Evolutionary conservation across 2,329 filamentous ascomycete species (phyloP).

Genomic region (Sphaceloma murrayae): DNA sequence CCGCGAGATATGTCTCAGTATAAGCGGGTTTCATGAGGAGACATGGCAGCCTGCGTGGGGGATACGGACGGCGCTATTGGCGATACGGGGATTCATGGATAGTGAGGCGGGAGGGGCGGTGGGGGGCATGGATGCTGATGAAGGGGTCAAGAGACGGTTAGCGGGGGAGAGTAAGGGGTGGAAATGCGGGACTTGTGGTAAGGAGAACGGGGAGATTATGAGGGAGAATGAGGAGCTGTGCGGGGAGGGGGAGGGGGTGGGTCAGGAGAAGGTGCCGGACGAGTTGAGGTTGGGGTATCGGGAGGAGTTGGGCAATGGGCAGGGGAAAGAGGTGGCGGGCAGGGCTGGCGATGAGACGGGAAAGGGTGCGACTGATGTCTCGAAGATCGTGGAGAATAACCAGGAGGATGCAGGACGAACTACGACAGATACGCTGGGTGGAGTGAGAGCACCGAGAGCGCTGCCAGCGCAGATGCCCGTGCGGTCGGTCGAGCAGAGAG

Average conservation of each 20-base stretch:
- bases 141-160: conserved; percentile 56
- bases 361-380: not conserved
- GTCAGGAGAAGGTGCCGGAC: conserved; percentile 41
- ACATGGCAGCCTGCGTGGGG: conserved; percentile 99
- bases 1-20: conserved; percentile 90
- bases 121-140: conserved; percentile 72
- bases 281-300: conserved; percentile 59
- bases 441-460: not conserved
- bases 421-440: conserved; percentile 1
- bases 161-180: conserved; percentile 58
- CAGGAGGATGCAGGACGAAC: conserved; percentile 1
- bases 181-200: conserved; percentile 61
- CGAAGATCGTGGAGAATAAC: not conserved
- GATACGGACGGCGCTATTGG: conserved; percentile 73
- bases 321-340: conserved; percentile 19
- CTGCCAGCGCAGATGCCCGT: conserved; percentile 17
- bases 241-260: conserved; percentile 35
- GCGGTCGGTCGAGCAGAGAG: conserved; percentile 13
- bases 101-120: conserved; percentile 79
- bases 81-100: conserved; percentile 85
- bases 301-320: conserved; percentile 53
- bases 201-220: conserved; percentile 65
- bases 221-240: conserved; percentile 55
- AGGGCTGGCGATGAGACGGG: conserved; percentile 19
- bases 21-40: conserved; percentile 92